phyloP scores from a whole-genome alignment of 2,329 filamentous ascomycete species.

The Fusarium nelsonii region DNA sequence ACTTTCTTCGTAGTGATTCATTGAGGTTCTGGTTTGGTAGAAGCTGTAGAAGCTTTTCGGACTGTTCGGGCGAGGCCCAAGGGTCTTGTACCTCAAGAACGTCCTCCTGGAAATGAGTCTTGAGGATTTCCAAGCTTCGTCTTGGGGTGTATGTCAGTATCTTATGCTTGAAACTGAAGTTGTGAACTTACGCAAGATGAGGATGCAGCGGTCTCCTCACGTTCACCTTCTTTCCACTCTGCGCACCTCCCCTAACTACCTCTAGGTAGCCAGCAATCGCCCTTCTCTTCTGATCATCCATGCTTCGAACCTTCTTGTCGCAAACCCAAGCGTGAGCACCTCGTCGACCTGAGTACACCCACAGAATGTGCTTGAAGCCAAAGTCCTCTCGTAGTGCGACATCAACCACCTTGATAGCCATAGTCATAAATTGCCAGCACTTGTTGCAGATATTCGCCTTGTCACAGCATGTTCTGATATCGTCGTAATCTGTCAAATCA shows the following conservation, averaged over 20 bases:
- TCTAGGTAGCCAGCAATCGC: constrained; percentile 92
- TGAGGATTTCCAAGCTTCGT: constrained; percentile 87
- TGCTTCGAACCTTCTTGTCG: constrained; percentile 83
- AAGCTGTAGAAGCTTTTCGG: constrained; percentile 83
- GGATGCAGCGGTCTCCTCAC: constrained; percentile 87
- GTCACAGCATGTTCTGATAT: constrained; percentile 93
- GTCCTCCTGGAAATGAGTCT: constrained; percentile 84
- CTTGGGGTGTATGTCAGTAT: constrained; percentile 54
- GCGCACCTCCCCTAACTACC: constrained; percentile 85
- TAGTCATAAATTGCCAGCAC: constrained; percentile 97
- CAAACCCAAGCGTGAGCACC: constrained; percentile 99
- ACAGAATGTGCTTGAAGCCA: constrained; percentile 95
- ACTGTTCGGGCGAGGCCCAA: constrained; percentile 77
- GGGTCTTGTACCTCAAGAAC: constrained; percentile 89
- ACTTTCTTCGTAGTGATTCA: constrained; percentile 87
- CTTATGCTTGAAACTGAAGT: not conserved
- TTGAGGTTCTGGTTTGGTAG: constrained; percentile 84
- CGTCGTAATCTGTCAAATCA: constrained; percentile 98
- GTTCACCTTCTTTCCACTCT: constrained; percentile 89
- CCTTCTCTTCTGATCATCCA: constrained; percentile 87
- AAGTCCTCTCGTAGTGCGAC: constrained; percentile 91
- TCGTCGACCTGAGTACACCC: constrained; percentile 97
- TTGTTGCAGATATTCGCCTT: constrained; percentile 93
- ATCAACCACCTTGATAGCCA: constrained; percentile 96
- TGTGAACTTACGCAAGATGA: constrained; percentile 75